phyloP scores from a whole-genome alignment of 176 grass and related monocot genomes.

The Carex cristatella region DNA sequence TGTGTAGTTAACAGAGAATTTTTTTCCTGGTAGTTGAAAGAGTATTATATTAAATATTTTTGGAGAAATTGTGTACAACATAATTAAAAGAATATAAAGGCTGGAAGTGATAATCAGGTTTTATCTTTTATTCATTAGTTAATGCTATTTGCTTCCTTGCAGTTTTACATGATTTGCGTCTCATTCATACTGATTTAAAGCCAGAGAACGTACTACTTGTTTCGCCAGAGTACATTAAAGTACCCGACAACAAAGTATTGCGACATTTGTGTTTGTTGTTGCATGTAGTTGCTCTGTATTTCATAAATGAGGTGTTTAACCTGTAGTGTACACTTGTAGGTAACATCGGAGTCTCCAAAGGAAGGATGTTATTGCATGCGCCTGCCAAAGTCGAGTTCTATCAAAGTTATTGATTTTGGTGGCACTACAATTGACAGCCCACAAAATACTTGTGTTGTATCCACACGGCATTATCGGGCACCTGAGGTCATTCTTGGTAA shows the following conservation, averaged over 20 bases:
- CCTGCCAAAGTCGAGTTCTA: conserved; percentile 76
- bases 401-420: conserved; percentile 99
- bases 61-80: not conserved
- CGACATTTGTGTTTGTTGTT: conserved; percentile 34
- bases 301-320: conserved; percentile 3
- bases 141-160: conserved; percentile 54
- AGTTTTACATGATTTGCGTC: conserved; percentile 96
- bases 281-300: not conserved
- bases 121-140: conserved; percentile 40
- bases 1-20: not conserved
- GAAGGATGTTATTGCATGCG: conserved; percentile 58
- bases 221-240: conserved; percentile 90
- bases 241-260: conserved; percentile 91
- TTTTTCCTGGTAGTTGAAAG: not conserved
- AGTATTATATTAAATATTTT: not conserved
- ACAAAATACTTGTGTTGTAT: conserved; percentile 69
- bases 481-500: conserved; percentile 92
- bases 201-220: conserved; percentile 98
- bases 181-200: conserved; percentile 99
- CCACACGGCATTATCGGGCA: conserved; percentile 82
- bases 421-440: conserved; percentile 56
- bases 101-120: not conserved
- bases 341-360: conserved; percentile 39
- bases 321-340: conserved; percentile 23
- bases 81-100: not conserved